phyloP scores from a whole-genome alignment of 1,284 basidiomycete genomes.

The Trichosporon faecale region DNA sequence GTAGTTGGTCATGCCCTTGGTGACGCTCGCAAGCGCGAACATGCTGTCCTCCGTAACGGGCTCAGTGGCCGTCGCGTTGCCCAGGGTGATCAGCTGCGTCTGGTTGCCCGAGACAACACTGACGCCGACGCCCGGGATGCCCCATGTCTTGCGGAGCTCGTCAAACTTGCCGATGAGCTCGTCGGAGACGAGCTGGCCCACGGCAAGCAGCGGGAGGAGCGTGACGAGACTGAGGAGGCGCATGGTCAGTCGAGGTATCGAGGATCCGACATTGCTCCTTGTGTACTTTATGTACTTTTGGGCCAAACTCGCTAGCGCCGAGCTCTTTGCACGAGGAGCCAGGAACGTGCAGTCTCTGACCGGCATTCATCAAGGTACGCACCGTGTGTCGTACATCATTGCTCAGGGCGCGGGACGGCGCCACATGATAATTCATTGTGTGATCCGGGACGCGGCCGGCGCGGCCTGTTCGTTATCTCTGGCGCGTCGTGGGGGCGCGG shows the following conservation, averaged over 20 bases:
- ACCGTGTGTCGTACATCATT: not conserved
- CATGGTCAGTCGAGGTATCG: not conserved
- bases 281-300: not conserved
- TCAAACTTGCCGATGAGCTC: not conserved
- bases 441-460: slow-evolving; percentile 2
- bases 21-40: not conserved
- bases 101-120: not conserved
- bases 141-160: not conserved
- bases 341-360: not conserved
- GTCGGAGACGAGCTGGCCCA: not conserved
- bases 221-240: not conserved
- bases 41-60: not conserved
- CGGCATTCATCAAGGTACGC: not conserved
- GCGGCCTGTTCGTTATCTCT: not conserved
- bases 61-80: not conserved
- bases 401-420: not conserved
- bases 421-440: slow-evolving; percentile 6
- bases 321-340: too few species aligned
- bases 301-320: too few species aligned
- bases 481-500: not conserved
- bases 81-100: not conserved
- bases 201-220: not conserved
- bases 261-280: not conserved
- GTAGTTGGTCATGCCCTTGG: not conserved
- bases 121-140: not conserved